Evolutionary conservation across 192 early-diverging fungal genomes (phyloP).

Genomic region (Entomortierella beljakovae): DNA sequence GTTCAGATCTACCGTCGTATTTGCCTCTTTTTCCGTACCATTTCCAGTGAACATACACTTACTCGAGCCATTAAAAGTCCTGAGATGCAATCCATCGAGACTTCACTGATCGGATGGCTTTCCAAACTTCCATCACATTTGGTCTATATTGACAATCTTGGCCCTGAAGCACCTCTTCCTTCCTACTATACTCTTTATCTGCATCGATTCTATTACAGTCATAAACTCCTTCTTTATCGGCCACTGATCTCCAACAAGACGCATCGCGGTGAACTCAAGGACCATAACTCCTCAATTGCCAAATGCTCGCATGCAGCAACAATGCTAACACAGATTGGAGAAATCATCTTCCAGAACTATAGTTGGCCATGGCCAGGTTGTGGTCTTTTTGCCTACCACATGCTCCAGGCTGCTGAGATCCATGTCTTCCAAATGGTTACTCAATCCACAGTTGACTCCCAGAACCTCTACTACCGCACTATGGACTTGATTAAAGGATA

Average conservation of each 20-base stretch:
- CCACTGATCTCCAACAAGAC: conserved; percentile 46
- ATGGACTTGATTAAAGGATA: conserved; percentile 54
- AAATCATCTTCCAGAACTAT: conserved; percentile 55
- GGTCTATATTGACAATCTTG: conserved; percentile 31
- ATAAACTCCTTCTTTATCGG: conserved; percentile 38
- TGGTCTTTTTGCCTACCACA: conserved; percentile 53
- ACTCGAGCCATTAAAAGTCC: conserved; percentile 15
- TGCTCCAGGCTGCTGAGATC: conserved; percentile 52
- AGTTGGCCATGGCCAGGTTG: conserved; percentile 55
- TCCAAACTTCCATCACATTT: conserved; percentile 41
- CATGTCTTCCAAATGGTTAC: conserved; percentile 54
- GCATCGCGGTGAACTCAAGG: conserved; percentile 38
- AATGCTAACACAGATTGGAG: conserved; percentile 49
- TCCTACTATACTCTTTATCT: conserved; percentile 54
- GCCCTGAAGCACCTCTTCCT: conserved; percentile 21
- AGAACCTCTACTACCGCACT: conserved; percentile 44
- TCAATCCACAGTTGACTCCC: conserved; percentile 32
- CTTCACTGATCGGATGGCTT: conserved; percentile 34
- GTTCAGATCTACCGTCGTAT: conserved; percentile 52
- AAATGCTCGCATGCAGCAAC: conserved; percentile 43
- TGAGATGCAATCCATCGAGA: conserved; percentile 32
- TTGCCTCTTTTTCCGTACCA: conserved; percentile 30
- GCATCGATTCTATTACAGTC: conserved; percentile 52
- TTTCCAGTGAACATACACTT: conserved; percentile 25
- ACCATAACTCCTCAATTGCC: conserved; percentile 36